Base-by-base conservation (phyloP, 1,284 basidiomycete genomes). In the Papiliotrema flavescens region DNA sequence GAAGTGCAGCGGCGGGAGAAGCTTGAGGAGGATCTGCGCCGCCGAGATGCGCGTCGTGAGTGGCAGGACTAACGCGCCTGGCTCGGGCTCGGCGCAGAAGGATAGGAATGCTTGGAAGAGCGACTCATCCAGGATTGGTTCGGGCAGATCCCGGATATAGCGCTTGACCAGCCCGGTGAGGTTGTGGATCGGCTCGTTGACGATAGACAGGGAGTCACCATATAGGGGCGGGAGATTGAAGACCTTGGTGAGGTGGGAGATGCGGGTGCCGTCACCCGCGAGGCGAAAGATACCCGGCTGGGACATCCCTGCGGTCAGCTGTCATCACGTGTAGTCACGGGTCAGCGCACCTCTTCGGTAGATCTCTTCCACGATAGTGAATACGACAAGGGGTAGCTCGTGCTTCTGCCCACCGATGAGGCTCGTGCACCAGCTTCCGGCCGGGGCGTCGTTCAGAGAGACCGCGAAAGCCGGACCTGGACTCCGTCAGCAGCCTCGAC, bases 341-440 rank as follows among this genome's bases (percentile, higher is more conserved):
- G 28, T 32, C 9, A 19, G 22, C 62, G 65, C 52, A 58, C 75
- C 75, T 44, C 73, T 57, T 9, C 68, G 63, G 52, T 74, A 76
- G 34, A 76, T 76, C 63, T 76, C 74, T 51, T 76, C 75, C 15
- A 75, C 66, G 0, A 70, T 57, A 14, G 65, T 64, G 56, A 75
- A 76, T 26, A 68, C 62, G 0, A 75, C 63, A 19, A 72, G 59
- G 3, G 75, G 75, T 0, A 76, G 56, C 35, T 73, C 68, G 56
- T 76, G 73, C 9, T 64, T 63, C 49, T 73, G 71, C 4, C 71
- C 68, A 0, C 72, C 74, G 36, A 76, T 74, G 52, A 72, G 57
- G 14, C 62, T 63, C 1, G 70, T 68, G 37, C 71, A 70, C 63
- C 72, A 71, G 23, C 57, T 62, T n/a, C 66, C 65, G 6, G 60